These are phyloP conservation scores for Isabelozyma pseudorhagii DNA, from an alignment of 805 yeast genomes.

Conservation along the genomic window DNA sequence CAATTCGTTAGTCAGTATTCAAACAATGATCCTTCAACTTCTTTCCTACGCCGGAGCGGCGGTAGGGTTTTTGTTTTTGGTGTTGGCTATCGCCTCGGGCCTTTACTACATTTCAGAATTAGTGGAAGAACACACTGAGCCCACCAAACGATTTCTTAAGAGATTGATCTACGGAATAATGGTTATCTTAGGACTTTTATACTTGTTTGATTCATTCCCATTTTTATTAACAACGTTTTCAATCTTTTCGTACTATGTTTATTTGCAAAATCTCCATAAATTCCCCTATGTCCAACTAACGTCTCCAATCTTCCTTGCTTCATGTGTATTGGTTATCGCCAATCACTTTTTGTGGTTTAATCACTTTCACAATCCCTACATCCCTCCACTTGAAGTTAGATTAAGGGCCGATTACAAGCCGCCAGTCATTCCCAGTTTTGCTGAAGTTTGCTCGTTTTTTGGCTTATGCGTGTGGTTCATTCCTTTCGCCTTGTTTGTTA, in stretches of 20 bases:
- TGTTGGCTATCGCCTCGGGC: constrained; percentile 76
- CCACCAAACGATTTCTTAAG: constrained; percentile 68
- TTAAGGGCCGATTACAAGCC: constrained; percentile 57
- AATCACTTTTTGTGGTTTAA: constrained; percentile 92
- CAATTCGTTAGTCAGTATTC: background rate
- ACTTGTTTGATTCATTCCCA: constrained; percentile 79
- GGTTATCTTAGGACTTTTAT: constrained; percentile 49
- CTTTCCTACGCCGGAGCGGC: constrained; percentile 37
- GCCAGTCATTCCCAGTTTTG: constrained; percentile 72
- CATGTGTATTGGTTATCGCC: constrained; percentile 68
- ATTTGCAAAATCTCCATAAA: constrained; percentile 69
- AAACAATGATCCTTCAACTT: constrained; percentile 34
- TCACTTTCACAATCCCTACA: constrained; percentile 67
- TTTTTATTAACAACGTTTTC: constrained; percentile 64
- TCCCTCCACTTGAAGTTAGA: constrained; percentile 66
- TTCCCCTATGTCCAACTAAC: constrained; percentile 83
- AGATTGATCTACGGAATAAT: constrained; percentile 65
- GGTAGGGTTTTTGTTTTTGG: constrained; percentile 39
- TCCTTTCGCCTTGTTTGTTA: constrained; percentile 88
- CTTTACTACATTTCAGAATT: constrained; percentile 86
- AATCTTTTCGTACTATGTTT: constrained; percentile 65
- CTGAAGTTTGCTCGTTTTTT: constrained; percentile 92
- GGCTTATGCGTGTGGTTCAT: constrained; percentile 92
- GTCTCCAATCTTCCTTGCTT: constrained; percentile 65
- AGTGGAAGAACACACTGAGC: constrained; percentile 89